These are phyloP conservation scores for Musa acuminata DNA, from an alignment of 176 grass and related monocot genomes.

Conservation along the genomic window DNA sequence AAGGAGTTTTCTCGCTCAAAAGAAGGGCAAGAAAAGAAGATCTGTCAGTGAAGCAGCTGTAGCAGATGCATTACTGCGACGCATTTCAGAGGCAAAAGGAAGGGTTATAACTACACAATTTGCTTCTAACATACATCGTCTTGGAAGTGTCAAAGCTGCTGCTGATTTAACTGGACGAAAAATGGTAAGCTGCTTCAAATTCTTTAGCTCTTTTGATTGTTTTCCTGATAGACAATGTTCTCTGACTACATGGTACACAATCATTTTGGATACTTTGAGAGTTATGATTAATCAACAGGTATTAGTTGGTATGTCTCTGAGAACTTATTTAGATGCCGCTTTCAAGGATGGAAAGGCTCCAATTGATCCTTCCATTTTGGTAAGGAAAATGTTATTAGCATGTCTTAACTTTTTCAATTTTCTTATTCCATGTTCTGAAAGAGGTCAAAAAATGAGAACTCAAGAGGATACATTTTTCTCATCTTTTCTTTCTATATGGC, in stretches of 20 bases:
- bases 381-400: conserved; percentile 34
- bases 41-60: conserved; percentile 93
- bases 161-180: conserved; percentile 89
- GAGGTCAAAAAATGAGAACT: background rate
- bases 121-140: conserved; percentile 97
- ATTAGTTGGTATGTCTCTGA: conserved; percentile 95
- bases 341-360: conserved; percentile 99
- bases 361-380: conserved; percentile 98
- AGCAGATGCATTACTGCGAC: conserved; percentile 60
- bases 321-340: conserved; percentile 97
- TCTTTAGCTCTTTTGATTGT: conserved; percentile 13
- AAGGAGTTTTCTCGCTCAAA: background rate
- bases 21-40: conserved; percentile 29
- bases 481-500: background rate
- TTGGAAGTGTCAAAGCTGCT: conserved; percentile 97
- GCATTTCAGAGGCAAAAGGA: conserved; percentile 89
- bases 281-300: conserved; percentile 55
- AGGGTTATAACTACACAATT: conserved; percentile 98
- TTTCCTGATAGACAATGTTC: background rate
- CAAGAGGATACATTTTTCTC: background rate
- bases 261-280: conserved; percentile 13
- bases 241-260: conserved; percentile 3
- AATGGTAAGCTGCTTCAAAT: conserved; percentile 43
- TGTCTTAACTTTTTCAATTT: conserved; percentile 2
- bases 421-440: conserved; percentile 1